phyloP scores from a whole-genome alignment of 2,329 filamentous ascomycete genomes.

The Alternaria gaisen region DNA sequence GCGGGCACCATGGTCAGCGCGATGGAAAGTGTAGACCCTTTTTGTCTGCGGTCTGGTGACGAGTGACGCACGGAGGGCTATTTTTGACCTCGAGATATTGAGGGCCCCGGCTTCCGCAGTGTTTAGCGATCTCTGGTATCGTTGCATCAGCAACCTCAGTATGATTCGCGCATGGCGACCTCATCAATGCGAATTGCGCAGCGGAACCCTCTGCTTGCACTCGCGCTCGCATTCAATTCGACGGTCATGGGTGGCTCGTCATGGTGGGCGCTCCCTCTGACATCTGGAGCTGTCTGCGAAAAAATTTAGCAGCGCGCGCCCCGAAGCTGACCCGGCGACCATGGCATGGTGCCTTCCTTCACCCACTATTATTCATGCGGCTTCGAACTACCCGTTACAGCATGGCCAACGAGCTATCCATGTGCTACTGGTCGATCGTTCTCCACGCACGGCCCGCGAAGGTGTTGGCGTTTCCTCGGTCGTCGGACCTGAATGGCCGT shows the following conservation, averaged over 20 bases:
- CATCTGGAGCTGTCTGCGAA: not conserved
- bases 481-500: slow-evolving; percentile 37
- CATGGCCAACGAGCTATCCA: slow-evolving; percentile 18
- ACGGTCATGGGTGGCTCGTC: not conserved
- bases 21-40: slow-evolving; percentile 11
- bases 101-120: slow-evolving; percentile 28
- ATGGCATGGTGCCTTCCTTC: slow-evolving; percentile 4
- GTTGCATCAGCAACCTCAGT: slow-evolving; percentile 32
- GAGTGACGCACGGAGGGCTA: slow-evolving; percentile 33
- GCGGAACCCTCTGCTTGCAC: not conserved
- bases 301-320: slow-evolving; percentile 16
- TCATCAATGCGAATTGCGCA: not conserved
- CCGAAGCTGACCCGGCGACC: slow-evolving; percentile 21
- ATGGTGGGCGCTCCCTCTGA: not conserved
- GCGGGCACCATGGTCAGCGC: slow-evolving; percentile 14
- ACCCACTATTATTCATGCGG: slow-evolving; percentile 16
- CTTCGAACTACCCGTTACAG: slow-evolving; percentile 23
- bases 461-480: slow-evolving; percentile 30
- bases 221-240: not conserved
- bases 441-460: slow-evolving; percentile 40
- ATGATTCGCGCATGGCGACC: slow-evolving; percentile 15
- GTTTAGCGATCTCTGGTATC: slow-evolving; percentile 34
- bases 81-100: slow-evolving; percentile 40
- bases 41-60: slow-evolving; percentile 25
- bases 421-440: slow-evolving; percentile 35